phyloP scores from a whole-genome alignment of 2,329 filamentous ascomycete species.

The Berkeleyomyces basicola region DNA sequence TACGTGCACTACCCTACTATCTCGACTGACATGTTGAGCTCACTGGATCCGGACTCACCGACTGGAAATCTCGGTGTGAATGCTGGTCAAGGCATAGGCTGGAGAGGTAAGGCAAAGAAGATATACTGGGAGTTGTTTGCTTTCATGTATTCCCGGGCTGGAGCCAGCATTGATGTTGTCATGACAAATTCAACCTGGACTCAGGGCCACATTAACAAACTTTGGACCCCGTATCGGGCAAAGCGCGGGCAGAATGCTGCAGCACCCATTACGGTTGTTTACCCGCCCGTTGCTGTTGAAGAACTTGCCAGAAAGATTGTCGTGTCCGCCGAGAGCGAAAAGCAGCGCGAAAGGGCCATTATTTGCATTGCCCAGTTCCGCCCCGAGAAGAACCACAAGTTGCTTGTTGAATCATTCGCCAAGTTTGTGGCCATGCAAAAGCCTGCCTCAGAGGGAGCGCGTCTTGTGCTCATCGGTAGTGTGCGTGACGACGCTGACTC shows the following conservation, averaged over 20 bases:
- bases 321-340: constrained; percentile 52
- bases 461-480: constrained; percentile 73
- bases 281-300: constrained; percentile 79
- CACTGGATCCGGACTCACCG: constrained; percentile 46
- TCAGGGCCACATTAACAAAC: constrained; percentile 57
- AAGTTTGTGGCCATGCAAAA: constrained; percentile 46
- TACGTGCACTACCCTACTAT: constrained; percentile 99
- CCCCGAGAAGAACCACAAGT: constrained; percentile 87
- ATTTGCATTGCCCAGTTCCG: constrained; percentile 96
- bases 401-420: constrained; percentile 74
- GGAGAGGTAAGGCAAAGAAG: constrained; percentile 54
- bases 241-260: constrained; percentile 23
- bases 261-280: constrained; percentile 56
- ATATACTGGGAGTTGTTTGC: constrained; percentile 82
- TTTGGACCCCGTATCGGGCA: constrained; percentile 53
- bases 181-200: constrained; percentile 99
- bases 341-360: constrained; percentile 50
- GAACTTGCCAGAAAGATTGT: constrained; percentile 63
- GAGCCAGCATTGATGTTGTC: constrained; percentile 72
- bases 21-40: constrained; percentile 89
- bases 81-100: constrained; percentile 61
- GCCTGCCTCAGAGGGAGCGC: constrained; percentile 36
- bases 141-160: constrained; percentile 63
- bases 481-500: constrained; percentile 74
- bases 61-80: constrained; percentile 58